These are phyloP conservation scores for Mycena vulgaris DNA, from an alignment of 768 basidiomycete species.

Conservation along the genomic window DNA sequence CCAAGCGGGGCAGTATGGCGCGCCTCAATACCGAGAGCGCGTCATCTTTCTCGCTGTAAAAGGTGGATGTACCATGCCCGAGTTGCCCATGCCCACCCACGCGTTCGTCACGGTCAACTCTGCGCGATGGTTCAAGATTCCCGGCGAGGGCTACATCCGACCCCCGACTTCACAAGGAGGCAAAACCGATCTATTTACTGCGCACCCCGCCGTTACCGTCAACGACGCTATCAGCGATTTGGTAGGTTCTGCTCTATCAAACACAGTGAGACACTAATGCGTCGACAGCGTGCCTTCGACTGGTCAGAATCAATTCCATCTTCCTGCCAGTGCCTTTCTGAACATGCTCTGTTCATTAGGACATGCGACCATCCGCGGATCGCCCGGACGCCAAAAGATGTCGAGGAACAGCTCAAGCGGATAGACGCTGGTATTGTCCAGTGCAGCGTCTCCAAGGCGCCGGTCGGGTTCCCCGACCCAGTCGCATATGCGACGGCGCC, in stretches of 20 bases:
- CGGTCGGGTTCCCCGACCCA: constrained; percentile 19
- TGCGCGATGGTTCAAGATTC: constrained; percentile 45
- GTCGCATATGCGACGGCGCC: constrained; percentile 51
- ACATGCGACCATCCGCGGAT: constrained; percentile 1
- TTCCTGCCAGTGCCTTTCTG: neutral
- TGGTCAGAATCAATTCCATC: constrained; percentile 7
- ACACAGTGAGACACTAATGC: neutral
- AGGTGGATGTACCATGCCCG: constrained; percentile 57
- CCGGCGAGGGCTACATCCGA: constrained; percentile 41
- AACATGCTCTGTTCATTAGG: neutral
- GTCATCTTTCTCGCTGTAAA: constrained; percentile 65
- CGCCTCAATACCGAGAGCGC: constrained; percentile 62
- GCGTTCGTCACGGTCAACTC: constrained; percentile 45
- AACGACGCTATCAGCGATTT: constrained; percentile 66
- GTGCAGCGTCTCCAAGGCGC: constrained; percentile 3
- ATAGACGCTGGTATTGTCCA: constrained; percentile 4
- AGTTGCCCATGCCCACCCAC: constrained; percentile 65
- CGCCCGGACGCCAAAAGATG: neutral
- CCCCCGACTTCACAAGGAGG: constrained; percentile 45
- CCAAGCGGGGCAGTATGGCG: constrained; percentile 66
- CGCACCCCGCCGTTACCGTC: constrained; percentile 61
- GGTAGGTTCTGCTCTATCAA: constrained; percentile 47
- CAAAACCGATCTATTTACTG: constrained; percentile 51
- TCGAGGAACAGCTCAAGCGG: neutral
- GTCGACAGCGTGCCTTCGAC: constrained; percentile 26